Base-by-base conservation (phyloP, 208 protist genomes). In the Leishmania turanica region DNA sequence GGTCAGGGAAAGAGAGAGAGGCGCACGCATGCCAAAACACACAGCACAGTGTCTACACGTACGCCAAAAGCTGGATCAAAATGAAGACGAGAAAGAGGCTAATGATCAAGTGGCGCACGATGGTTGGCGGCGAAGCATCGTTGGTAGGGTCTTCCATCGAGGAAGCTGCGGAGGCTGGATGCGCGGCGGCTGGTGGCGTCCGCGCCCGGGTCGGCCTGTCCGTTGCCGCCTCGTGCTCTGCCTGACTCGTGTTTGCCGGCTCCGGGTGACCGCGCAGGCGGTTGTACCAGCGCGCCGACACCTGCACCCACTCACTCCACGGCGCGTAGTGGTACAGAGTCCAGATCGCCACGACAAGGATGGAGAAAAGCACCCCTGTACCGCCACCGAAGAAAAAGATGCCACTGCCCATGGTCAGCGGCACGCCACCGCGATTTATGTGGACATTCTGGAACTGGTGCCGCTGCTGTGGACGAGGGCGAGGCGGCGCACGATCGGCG, bases 371-470 rank as follows among this genome's bases (percentile, higher is more conserved):
- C 79, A 92, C 86, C 74, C 66, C 78, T 4, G 81, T 76, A 11
- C 82, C 84, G 49, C 87, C 87, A 47, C 84, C 84, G 65, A 88
- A 88, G 51, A 93, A 88, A 56, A 93, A 88, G 62, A 93, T 85
- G 69, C 78, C 81, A 69, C 87, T 82, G 58, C 89, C 87, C 80
- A 91, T 76, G 37, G 85, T 83, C 19, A 93, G 77, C 34, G 87
- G 82, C 75, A 91, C 77, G 71, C 81, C 82, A 58, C 78, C 80
- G 53, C 49, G 78, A 37, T 76, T 78, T 75, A 81, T 69, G 75
- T 82, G 62, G 45, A 78, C 79, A 60, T 80, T 53, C 49, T 84
- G 60, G 37, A 49, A 72, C 27, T 83, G 56, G 13, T 65, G 71
- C 45, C 79, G 76, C 58, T 71, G 84, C 49, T 73, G 53, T 2